A percentile compares a stretch with the other conserved stretches of the same genome.
These are phyloP conservation scores for Globisporangium acanthophoron DNA, from an alignment of 352 stramenopile species.

Conservation along the genomic window DNA sequence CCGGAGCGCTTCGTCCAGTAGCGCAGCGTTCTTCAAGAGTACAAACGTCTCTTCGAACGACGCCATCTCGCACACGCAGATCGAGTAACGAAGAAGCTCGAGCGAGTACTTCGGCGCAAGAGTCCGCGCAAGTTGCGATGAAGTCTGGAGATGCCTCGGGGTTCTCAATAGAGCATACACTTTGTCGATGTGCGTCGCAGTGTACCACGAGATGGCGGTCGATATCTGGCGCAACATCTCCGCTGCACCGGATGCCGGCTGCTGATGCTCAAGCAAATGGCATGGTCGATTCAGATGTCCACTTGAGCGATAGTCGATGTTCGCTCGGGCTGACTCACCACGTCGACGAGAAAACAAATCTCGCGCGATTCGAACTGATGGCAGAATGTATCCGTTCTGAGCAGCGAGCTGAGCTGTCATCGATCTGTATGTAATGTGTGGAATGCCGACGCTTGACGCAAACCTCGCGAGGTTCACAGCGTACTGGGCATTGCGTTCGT, in stretches of 20 bases:
- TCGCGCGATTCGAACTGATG: conserved; percentile 46
- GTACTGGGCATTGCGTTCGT: conserved; percentile 31
- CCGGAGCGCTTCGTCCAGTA: conserved; percentile 47
- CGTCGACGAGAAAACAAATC: conserved; percentile 41
- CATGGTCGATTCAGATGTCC: background rate
- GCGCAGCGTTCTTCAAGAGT: conserved; percentile 47
- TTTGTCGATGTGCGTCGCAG: conserved; percentile 43
- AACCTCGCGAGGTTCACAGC: conserved; percentile 46
- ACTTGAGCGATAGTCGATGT: background rate
- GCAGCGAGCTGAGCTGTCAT: conserved; percentile 36
- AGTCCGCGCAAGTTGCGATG: conserved; percentile 32
- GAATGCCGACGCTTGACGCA: conserved; percentile 36
- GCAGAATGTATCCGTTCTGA: conserved; percentile 35
- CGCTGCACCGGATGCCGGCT: conserved; percentile 4
- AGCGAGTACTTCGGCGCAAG: conserved; percentile 50
- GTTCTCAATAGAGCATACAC: conserved; percentile 27
- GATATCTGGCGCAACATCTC: conserved; percentile 45
- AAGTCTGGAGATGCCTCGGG: conserved; percentile 12
- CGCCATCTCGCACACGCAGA: conserved; percentile 50
- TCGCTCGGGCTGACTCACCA: background rate
- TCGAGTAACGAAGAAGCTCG: conserved; percentile 52
- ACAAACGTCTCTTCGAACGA: conserved; percentile 58
- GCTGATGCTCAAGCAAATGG: background rate
- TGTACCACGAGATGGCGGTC: conserved; percentile 53
- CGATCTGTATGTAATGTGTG: conserved; percentile 31